Conservation (phyloP, 495 filamentous ascomycete genomes). For the Corynascus novoguineensis region DNA sequence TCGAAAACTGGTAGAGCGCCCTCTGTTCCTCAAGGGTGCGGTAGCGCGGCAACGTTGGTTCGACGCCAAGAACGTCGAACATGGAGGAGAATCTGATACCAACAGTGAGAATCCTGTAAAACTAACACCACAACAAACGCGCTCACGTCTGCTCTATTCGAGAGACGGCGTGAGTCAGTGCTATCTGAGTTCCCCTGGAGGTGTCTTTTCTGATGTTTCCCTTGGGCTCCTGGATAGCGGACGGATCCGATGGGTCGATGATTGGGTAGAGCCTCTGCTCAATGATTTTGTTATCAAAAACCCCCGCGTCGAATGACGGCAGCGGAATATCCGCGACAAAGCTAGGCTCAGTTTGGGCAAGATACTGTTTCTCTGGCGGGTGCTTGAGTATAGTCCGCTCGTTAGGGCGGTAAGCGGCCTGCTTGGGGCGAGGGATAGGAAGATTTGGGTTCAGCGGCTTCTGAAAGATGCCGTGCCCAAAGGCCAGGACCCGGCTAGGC, state of each 20-base stretch:
- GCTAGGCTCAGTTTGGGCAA: constrained; percentile 24
- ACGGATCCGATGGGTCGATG: constrained; percentile 23
- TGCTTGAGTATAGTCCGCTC: constrained; percentile 28
- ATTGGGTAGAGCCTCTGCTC: constrained; percentile 26
- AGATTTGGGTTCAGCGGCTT: constrained; percentile 18
- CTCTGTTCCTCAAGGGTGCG: constrained; percentile 28
- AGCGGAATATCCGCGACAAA: constrained; percentile 21
- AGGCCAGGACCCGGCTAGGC: constrained; percentile 7
- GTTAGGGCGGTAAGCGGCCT: constrained; percentile 15
- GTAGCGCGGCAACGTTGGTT: constrained; percentile 31
- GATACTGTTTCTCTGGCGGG: constrained; percentile 21
- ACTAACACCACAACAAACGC: neutral
- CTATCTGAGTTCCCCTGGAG: constrained; percentile 38
- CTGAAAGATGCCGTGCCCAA: constrained; percentile 13
- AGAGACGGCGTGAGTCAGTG: constrained; percentile 37
- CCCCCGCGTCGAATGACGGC: constrained; percentile 30
- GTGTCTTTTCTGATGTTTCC: constrained; percentile 28
- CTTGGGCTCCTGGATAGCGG: constrained; percentile 17
- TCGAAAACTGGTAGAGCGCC: constrained; percentile 29
- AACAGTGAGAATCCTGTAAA: neutral
- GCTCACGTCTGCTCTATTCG: constrained; percentile 37
- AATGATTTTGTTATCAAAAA: constrained; percentile 31
- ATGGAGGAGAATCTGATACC: constrained; percentile 29
- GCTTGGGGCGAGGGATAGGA: constrained; percentile 16
- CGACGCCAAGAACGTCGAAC: constrained; percentile 34